Base-by-base conservation (phyloP, 768 basidiomycete species). In the Sporobolomyces phaffii region DNA sequence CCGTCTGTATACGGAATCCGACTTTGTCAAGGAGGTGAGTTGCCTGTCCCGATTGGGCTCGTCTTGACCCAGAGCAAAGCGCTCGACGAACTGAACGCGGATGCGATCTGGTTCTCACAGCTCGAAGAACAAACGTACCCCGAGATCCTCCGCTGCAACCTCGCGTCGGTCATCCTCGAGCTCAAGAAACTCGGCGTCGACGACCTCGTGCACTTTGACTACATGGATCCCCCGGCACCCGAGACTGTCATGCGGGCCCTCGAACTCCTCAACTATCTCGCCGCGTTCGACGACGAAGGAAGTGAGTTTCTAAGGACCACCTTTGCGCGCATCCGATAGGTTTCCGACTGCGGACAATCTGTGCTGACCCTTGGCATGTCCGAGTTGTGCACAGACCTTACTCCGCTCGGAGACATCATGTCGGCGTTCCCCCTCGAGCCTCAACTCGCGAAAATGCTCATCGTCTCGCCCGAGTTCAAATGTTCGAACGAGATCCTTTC, bases 351-450 rank as follows among this genome's bases (percentile, higher is more conserved):
- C n/a, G n/a, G n/a, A n/a, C n/a, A n/a, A n/a, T n/a, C n/a, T n/a
- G n/a, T n/a, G n/a, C n/a, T n/a, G n/a, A n/a, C n/a, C n/a, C n/a
- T n/a, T n/a, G n/a, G n/a, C n/a, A n/a, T n/a, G n/a, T n/a, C n/a
- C n/a, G n/a, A n/a, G n/a, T n/a, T n/a, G n/a, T 29, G 28, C 3
- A 14, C 41, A 74, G 65, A 90, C 57, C 77, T 99, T 63, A 98
- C 96, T 1, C 78, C 85, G 0, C 80, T 98, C 11, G 96, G 96
- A 6, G 81, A 79, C 41, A 87, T 91, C 66, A 97, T 98, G 94
- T 94, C 96, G 0, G 91, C 97, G 73, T 98, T 98, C 81, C 96
- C 94, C 17, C 83, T 99, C n/a, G 96, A 98, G 77, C 96, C 94
- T 44, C 93, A 90, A 86, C 82, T 97, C 73, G 85, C 96, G 29